Evolutionary conservation across 352 stramenopile species (phyloP), one percentile per base, ranked within the genome.

Genomic region (Bremia lactucae): DNA sequence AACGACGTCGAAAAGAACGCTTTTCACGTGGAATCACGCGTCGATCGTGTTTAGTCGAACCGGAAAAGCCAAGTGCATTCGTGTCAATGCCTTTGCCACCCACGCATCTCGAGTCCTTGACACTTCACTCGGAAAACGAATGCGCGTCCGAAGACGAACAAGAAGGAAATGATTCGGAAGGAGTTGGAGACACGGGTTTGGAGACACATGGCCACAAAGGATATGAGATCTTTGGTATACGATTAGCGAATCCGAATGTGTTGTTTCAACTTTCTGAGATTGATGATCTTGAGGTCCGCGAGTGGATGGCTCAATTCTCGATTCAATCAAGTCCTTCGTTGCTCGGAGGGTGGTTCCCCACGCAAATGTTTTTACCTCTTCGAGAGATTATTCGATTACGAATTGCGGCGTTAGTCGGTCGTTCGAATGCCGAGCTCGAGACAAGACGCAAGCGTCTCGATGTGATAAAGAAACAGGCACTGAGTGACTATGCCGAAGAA

Each of bases 191-290:
- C 1, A 35, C 35, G 23, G 39, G 15, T 31, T 34, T 25, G 9
- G 48, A 24, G 24, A 29, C 1, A 42, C 36, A 9, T 23, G 53
- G 34, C 1, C 62, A 79, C 20, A 65, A 56, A 15, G 55, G 62
- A 21, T 83, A 61, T 33, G 70, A 83, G 55, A 81, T 87, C 18
- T 87, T 87, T 46, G 74, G 74, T 3, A 70, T 84, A 7, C 71
- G 62, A n/a, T 58, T 87, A 25, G 74, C 65, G 16, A 84, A 68
- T 19, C 71, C 72, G 3, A 87, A 84, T 23, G 72, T 84, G 40
- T 49, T 84, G 24, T 87, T 87, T 43, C 74, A 87, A 43, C 31
- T 87, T 20, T 68, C 80, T 7, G 74, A 87, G 43, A 78, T 87
- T 44, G 71, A 83, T 29, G 65, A 84, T 33, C 58, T 77, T 1